Conservation (phyloP, 1,284 basidiomycete species). For the Marasmius tenuissimus region DNA sequence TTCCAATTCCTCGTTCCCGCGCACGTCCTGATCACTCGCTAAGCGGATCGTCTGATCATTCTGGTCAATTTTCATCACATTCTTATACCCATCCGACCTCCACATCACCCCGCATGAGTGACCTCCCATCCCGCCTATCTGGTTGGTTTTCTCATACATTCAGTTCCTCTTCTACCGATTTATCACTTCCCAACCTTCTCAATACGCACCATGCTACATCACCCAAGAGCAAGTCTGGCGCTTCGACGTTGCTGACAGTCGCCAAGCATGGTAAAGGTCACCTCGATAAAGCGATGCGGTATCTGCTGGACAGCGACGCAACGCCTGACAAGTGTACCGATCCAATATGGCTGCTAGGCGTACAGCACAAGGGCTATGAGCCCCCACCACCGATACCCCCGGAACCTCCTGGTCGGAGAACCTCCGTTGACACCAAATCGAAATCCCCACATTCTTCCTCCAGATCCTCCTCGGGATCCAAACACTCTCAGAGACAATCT, state of each 20-base stretch:
- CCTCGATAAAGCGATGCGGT: slow-evolving; percentile 77
- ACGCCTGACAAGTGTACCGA: slow-evolving; percentile 78
- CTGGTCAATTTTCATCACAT: slow-evolving; percentile 10
- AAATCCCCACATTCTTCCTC: slow-evolving; percentile 22
- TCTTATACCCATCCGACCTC: slow-evolving; percentile 10
- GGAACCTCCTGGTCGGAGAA: slow-evolving; percentile 33
- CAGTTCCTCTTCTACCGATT: slow-evolving; percentile 65
- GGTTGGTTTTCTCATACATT: slow-evolving; percentile 81
- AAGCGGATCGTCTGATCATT: slow-evolving; percentile 3
- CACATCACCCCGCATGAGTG: slow-evolving; percentile 38
- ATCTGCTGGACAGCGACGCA: slow-evolving; percentile 82
- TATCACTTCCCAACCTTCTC: slow-evolving; percentile 61
- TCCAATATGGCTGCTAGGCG: slow-evolving; percentile 83
- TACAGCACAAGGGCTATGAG: slow-evolving; percentile 75
- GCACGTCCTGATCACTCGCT: slow-evolving; percentile 31
- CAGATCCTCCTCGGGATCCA: slow-evolving; percentile 6
- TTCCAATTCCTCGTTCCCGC: slow-evolving; percentile 26
- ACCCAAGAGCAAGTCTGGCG: slow-evolving; percentile 39
- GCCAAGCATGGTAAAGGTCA: slow-evolving; percentile 75
- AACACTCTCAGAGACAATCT: slow-evolving; percentile 15
- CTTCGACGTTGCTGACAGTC: slow-evolving; percentile 54
- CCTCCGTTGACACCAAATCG: slow-evolving; percentile 32
- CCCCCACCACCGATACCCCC: slow-evolving; percentile 37
- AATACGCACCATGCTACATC: slow-evolving; percentile 36
- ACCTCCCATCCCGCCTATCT: slow-evolving; percentile 63